Evolutionary conservation across 495 filamentous ascomycete species (phyloP).

Genomic region (Lophiostoma macrostomum): DNA sequence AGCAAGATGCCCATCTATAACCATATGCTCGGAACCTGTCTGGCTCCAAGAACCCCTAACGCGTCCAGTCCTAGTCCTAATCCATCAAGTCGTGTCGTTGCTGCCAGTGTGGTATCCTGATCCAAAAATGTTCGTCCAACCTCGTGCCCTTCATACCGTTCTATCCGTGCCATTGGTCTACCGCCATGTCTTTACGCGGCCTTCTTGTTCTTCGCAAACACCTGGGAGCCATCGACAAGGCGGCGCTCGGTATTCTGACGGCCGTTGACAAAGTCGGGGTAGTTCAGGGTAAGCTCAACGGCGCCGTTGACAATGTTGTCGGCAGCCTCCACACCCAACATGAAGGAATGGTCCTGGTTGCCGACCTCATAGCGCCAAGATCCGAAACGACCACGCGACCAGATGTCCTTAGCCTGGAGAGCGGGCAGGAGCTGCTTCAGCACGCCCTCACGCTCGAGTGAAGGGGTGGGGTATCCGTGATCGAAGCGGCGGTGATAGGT

Average conservation of each 20-base stretch:
- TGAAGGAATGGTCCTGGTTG: constrained; percentile 98
- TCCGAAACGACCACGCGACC: constrained; percentile 94
- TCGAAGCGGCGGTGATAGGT: constrained; percentile 99
- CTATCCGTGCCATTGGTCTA: background rate
- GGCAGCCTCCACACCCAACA: constrained; percentile 95
- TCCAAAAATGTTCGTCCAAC: too few species aligned
- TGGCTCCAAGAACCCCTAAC: too few species aligned
- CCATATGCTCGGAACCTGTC: too few species aligned
- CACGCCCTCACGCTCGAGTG: constrained; percentile 91
- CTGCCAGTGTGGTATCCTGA: too few species aligned
- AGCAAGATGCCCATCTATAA: too few species aligned
- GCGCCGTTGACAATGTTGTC: constrained; percentile 94
- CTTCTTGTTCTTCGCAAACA: constrained; percentile 47
- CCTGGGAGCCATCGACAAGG: constrained; percentile 72
- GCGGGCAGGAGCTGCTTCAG: constrained; percentile 89
- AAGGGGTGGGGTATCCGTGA: constrained; percentile 96
- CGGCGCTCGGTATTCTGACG: constrained; percentile 85
- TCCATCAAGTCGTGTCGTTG: too few species aligned
- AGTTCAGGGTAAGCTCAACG: constrained; percentile 95
- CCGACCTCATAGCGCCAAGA: constrained; percentile 95
- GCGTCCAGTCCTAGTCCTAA: background rate
- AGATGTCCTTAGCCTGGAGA: constrained; percentile 87
- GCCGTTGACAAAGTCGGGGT: constrained; percentile 97
- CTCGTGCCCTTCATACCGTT: background rate
- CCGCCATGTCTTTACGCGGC: background rate